Evolutionary conservation across 352 stramenopile genomes (phyloP).

Genomic region (Phytophthora crassamura): DNA sequence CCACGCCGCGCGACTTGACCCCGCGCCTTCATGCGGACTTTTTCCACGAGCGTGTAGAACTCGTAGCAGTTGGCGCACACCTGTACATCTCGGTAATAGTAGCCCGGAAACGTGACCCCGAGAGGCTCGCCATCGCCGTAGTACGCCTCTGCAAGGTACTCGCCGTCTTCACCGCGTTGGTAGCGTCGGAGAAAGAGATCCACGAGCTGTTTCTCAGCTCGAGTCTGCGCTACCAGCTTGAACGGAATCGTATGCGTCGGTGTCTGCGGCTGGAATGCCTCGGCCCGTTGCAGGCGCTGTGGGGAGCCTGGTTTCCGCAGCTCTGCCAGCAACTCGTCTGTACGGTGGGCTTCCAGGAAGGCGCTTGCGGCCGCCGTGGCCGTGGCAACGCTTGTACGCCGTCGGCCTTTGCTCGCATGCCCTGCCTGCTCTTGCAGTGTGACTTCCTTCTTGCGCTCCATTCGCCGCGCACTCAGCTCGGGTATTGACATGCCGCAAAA

Average conservation of each 20-base stretch:
- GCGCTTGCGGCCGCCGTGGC: conserved; percentile 60
- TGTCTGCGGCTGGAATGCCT: conserved; percentile 20
- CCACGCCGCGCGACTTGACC: conserved; percentile 42
- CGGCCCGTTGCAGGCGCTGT: conserved; percentile 41
- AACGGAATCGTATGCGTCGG: conserved; percentile 71
- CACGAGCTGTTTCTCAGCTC: conserved; percentile 81
- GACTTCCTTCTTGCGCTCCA: conserved; percentile 44
- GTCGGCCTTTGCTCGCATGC: conserved; percentile 25
- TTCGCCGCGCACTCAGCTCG: conserved; percentile 45
- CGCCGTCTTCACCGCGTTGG: conserved; percentile 72
- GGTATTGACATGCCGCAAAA: conserved; percentile 63
- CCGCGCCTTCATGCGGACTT: conserved; percentile 73
- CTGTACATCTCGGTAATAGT: conserved; percentile 86
- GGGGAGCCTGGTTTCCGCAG: conserved; percentile 44
- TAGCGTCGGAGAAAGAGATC: conserved; percentile 84
- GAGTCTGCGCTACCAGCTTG: conserved; percentile 81
- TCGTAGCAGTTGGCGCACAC: conserved; percentile 83
- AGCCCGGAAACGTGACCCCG: conserved; percentile 76
- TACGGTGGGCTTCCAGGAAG: conserved; percentile 56
- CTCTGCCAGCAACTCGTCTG: conserved; percentile 28
- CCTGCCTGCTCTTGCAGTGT: conserved; percentile 16
- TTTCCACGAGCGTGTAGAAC: conserved; percentile 82
- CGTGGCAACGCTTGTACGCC: conserved; percentile 55
- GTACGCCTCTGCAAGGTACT: conserved; percentile 78
- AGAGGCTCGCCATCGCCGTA: conserved; percentile 81